Base-by-base conservation (phyloP, 2,329 filamentous ascomycete species). In the Rutstroemia sydowiana region DNA sequence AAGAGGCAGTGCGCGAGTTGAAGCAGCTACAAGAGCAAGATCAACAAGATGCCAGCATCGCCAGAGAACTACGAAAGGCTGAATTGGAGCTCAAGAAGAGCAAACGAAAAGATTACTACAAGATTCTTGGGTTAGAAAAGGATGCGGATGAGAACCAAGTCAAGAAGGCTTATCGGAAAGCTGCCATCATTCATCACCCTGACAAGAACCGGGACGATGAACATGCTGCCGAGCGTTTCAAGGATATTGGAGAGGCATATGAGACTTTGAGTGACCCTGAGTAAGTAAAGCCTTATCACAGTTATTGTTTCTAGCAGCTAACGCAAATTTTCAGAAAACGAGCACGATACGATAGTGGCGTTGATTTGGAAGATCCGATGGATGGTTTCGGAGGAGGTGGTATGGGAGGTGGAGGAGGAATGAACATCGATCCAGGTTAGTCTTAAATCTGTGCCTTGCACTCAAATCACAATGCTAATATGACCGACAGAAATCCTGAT, bases 61-160 rank as follows among this genome's bases (percentile, higher is more conserved):
- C 79, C 47, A 91, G 87, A 69, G 93, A 98, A 64, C 82, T 97
- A 41, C 85, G 88, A 52, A 87, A 85, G 63, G 93, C 92, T 1
- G 92, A 98, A 73, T 75, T 96, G 23, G 93, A 98, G 72, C 75
- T 97, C 57, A 98, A 98, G 83, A 97, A 97, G 84, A 87, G 87
- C 69, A 87, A 92, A 72, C 80, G 93, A 56, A 98, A 98, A 72
- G 93, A 98, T 66, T 97, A 95, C 73, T 98, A 98, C 76, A 96
- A 96, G 79, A 95, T 97, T 60, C 81, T 98, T 48, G 87, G 85
- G 5, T 74, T 98, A 8, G 75, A 86, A 53, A 97, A 96, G 76
- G 86, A 91, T 56, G 90, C 90, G 34, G 80, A 79, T 37, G 89
- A 95, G 20, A 76, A 76, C 52, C 82, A 93, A 50, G 93, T 98